A percentile compares a stretch with the other conserved stretches of the same genome.
These are phyloP conservation scores for Silene noctiflora DNA, from an alignment of 179 eudicot genomes.

Conservation along the genomic window DNA sequence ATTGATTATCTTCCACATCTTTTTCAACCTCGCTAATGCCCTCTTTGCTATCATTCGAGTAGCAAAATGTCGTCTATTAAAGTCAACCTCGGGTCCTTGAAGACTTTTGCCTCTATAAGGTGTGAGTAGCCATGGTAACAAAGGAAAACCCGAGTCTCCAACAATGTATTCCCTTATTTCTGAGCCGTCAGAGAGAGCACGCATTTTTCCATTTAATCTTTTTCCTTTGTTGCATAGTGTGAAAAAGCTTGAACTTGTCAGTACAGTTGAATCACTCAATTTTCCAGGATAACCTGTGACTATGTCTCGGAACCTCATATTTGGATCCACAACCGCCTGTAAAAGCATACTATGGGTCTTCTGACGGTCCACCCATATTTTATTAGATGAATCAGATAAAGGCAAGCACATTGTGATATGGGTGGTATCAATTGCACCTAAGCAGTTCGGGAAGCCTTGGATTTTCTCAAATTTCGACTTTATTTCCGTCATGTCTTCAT, in stretches of 20 bases:
- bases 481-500: constrained; percentile 47
- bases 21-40: constrained; percentile 69
- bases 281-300: constrained; percentile 89
- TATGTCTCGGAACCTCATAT: constrained; percentile 66
- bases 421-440: constrained; percentile 79
- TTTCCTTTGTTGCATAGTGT: constrained; percentile 57
- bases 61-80: constrained; percentile 62
- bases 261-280: constrained; percentile 53
- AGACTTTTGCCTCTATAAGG: constrained; percentile 62
- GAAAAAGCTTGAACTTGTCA: constrained; percentile 54
- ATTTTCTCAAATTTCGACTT: constrained; percentile 66
- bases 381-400: constrained; percentile 42
- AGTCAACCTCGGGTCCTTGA: constrained; percentile 40
- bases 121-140: constrained; percentile 77
- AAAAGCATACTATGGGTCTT: constrained; percentile 82
- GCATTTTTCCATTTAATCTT: constrained; percentile 48
- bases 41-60: constrained; percentile 62
- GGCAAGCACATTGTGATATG: constrained; percentile 70
- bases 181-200: constrained; percentile 42
- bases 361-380: constrained; percentile 66
- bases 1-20: constrained; percentile 69
- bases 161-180: constrained; percentile 67
- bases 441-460: constrained; percentile 76
- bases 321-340: constrained; percentile 84
- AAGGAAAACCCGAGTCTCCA: constrained; percentile 69